A percentile compares a stretch with the other conserved stretches of the same genome.
These are phyloP conservation scores for Solanum hybrid DNA, from an alignment of 305 asterid genomes.

Conservation along the genomic window DNA sequence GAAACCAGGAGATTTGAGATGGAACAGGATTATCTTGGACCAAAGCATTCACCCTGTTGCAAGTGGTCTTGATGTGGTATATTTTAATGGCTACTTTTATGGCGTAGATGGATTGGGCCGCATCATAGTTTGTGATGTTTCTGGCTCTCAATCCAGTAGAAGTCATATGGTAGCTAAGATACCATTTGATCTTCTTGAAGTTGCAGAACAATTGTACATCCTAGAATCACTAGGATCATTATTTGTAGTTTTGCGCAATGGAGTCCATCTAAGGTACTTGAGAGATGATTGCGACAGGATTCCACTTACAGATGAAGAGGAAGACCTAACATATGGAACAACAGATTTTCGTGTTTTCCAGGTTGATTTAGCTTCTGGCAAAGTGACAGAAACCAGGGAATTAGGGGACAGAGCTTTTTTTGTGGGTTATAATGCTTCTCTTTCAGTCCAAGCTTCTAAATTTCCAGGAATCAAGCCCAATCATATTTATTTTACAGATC, in stretches of 20 bases:
- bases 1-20: not conserved
- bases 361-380: no score
- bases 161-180: not conserved
- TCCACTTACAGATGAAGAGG: not conserved
- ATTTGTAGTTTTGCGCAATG: not conserved
- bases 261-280: not conserved
- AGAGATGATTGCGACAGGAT: not conserved
- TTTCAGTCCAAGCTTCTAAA: no score
- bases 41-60: not conserved
- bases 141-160: not conserved
- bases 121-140: not conserved
- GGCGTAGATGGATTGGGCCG: not conserved
- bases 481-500: no score
- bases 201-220: not conserved
- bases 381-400: no score
- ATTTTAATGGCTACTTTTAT: not conserved
- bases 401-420: no score
- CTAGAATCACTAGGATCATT: not conserved
- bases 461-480: no score
- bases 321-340: not conserved
- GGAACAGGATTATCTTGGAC: not conserved
- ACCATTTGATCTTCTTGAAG: not conserved
- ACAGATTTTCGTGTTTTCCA: not conserved
- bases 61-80: not conserved
- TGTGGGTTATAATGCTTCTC: no score